Conservation (phyloP, 148 eudicot species). For the Cornus controversa region DNA sequence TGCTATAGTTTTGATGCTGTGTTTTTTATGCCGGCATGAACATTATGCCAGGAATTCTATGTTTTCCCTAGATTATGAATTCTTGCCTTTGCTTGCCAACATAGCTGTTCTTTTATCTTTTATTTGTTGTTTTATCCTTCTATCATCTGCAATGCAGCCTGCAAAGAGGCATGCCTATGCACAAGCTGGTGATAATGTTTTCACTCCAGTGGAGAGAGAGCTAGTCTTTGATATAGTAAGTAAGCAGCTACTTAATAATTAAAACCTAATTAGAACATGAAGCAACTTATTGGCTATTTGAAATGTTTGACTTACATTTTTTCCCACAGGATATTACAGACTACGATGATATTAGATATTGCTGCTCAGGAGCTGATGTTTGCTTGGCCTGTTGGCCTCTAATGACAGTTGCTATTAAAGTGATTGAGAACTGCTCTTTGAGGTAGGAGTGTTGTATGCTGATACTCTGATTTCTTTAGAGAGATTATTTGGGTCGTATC, state of each 20-base stretch:
- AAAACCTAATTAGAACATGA: not conserved
- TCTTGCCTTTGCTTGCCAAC: not conserved
- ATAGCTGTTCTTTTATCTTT: not conserved
- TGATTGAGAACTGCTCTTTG: constrained; percentile 81
- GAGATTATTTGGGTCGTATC: too few species aligned
- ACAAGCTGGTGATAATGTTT: constrained; percentile 69
- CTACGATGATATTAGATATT: constrained; percentile 90
- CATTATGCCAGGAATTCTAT: not conserved
- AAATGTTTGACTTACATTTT: constrained; percentile 13
- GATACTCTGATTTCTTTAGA: not conserved
- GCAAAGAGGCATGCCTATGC: constrained; percentile 83
- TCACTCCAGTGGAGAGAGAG: constrained; percentile 91
- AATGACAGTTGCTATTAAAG: constrained; percentile 93
- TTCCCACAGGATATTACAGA: constrained; percentile 79
- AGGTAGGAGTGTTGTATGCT: constrained; percentile 43
- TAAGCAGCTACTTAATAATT: not conserved
- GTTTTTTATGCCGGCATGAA: not conserved
- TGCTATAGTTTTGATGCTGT: not conserved
- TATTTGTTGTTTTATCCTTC: constrained; percentile 5
- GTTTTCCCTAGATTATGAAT: not conserved
- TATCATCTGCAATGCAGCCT: constrained; percentile 52
- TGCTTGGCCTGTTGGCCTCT: constrained; percentile 93
- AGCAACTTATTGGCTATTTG: not conserved
- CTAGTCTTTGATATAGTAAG: constrained; percentile 93
- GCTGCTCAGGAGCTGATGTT: constrained; percentile 94